These are phyloP conservation scores for Flagelloscypha sp. DNA, from an alignment of 768 basidiomycete genomes.

Conservation along the genomic window DNA sequence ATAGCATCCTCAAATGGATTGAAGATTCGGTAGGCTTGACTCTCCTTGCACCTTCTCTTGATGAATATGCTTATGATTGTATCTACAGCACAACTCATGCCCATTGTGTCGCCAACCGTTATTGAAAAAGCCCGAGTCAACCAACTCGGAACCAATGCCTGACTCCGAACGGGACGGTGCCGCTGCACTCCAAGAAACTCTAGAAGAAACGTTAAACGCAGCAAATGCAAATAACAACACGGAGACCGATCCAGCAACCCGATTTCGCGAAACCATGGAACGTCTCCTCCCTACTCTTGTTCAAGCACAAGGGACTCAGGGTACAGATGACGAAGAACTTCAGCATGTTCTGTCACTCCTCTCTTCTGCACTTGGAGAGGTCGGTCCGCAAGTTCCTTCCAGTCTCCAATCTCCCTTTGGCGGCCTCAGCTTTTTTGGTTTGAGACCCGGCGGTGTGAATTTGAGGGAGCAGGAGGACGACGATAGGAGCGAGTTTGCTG, in stretches of 20 bases:
- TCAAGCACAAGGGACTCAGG: slow-evolving; percentile 5
- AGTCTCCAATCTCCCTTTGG: slow-evolving; percentile 3
- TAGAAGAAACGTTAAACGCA: slow-evolving; percentile 10
- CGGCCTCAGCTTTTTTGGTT: slow-evolving; percentile 2
- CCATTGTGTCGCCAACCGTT: slow-evolving; percentile 54
- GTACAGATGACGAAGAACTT: slow-evolving; percentile 12
- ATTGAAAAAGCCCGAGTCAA: slow-evolving; percentile 1
- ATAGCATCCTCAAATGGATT: slow-evolving; percentile 60
- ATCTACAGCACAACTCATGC: slow-evolving; percentile 51
- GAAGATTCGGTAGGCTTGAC: slow-evolving; percentile 39
- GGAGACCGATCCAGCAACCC: slow-evolving; percentile 3
- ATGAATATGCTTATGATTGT: slow-evolving; percentile 8
- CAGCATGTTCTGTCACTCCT: neutral
- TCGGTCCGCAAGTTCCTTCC: neutral
- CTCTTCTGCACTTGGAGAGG: neutral
- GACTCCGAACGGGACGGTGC: slow-evolving; percentile 8
- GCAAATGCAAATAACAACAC: neutral
- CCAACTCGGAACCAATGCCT: slow-evolving; percentile 1
- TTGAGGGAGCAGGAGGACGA: no score
- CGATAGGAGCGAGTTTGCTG: slow-evolving; percentile 30
- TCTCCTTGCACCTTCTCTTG: slow-evolving; percentile 7
- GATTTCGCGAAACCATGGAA: slow-evolving; percentile 1
- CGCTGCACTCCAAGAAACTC: slow-evolving; percentile 7
- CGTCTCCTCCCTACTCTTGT: neutral
- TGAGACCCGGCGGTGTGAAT: no score